These are phyloP conservation scores for Herpotrichia juniperi DNA, from an alignment of 2,329 filamentous ascomycete species.

Conservation along the genomic window DNA sequence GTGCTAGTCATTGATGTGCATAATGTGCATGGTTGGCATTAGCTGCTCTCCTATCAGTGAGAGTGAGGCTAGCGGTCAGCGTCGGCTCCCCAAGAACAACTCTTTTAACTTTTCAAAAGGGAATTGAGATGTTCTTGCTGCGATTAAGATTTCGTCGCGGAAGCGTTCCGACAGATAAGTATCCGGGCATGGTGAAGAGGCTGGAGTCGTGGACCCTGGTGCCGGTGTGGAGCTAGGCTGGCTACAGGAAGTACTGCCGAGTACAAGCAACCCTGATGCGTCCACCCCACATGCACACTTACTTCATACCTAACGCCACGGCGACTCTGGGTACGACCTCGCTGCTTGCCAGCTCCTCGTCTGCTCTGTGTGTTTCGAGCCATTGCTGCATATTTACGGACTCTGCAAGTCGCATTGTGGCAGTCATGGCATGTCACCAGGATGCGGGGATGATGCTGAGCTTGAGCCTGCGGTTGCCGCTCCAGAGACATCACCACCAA, in stretches of 20 bases:
- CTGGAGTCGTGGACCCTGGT: constrained; percentile 5
- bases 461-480: constrained; percentile 6
- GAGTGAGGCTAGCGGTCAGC: constrained; percentile 20
- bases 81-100: not conserved
- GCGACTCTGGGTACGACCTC: constrained; percentile 5
- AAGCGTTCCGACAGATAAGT: not conserved
- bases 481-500: not conserved
- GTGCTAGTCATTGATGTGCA: constrained; percentile 27
- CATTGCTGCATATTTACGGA: not conserved
- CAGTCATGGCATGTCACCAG: constrained; percentile 10
- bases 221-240: constrained; percentile 2
- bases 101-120: no score
- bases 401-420: constrained; percentile 8
- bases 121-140: not conserved
- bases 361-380: constrained; percentile 6
- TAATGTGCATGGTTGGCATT: constrained; percentile 16
- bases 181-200: constrained; percentile 8
- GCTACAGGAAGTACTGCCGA: constrained; percentile 37
- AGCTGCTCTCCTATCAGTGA: constrained; percentile 27
- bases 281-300: constrained; percentile 28
- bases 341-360: constrained; percentile 9
- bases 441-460: constrained; percentile 11
- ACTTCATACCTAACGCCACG: constrained; percentile 25
- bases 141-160: not conserved
- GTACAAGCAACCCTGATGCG: constrained; percentile 21